These are phyloP conservation scores for Xylariaceae sp. DNA, from an alignment of 2,329 filamentous ascomycete species.

Conservation along the genomic window DNA sequence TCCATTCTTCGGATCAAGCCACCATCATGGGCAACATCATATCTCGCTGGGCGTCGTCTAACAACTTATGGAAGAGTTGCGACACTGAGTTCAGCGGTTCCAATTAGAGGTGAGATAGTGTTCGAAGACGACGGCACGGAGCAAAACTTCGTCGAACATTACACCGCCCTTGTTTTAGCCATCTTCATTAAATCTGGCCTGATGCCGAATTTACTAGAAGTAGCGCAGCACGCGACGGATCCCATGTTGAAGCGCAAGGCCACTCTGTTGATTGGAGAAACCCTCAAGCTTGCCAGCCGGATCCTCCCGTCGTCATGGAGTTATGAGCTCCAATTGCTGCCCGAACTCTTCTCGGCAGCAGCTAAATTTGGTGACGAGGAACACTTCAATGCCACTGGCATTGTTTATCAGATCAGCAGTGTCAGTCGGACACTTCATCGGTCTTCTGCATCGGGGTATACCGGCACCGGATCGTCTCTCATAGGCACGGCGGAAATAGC, in stretches of 20 bases:
- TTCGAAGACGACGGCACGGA: slow-evolving; percentile 66
- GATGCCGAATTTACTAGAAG: slow-evolving; percentile 55
- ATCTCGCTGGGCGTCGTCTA: slow-evolving; percentile 82
- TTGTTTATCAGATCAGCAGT: slow-evolving; percentile 97
- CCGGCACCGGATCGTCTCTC: slow-evolving; percentile 38
- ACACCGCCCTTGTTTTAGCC: slow-evolving; percentile 81
- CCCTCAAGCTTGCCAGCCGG: slow-evolving; percentile 82
- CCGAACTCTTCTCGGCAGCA: slow-evolving; percentile 75
- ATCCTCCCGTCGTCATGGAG: slow-evolving; percentile 80
- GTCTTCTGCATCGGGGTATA: slow-evolving; percentile 55
- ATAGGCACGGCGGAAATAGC: slow-evolving; percentile 46
- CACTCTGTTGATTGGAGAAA: slow-evolving; percentile 84
- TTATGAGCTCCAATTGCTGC: slow-evolving; percentile 78
- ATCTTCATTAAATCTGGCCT: slow-evolving; percentile 80
- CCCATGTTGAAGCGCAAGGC: slow-evolving; percentile 77
- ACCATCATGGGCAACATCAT: slow-evolving; percentile 91
- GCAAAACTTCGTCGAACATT: slow-evolving; percentile 88
- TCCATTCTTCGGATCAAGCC: slow-evolving; percentile 80
- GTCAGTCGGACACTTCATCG: slow-evolving; percentile 89
- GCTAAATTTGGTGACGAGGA: slow-evolving; percentile 66
- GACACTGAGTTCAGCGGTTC: slow-evolving; percentile 63
- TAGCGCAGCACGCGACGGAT: slow-evolving; percentile 65
- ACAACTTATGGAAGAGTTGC: slow-evolving; percentile 96
- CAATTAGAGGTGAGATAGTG: slow-evolving; percentile 44
- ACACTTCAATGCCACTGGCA: slow-evolving; percentile 77